These are phyloP conservation scores for Gautieria morchelliformis DNA, from an alignment of 768 basidiomycete species.

Conservation along the genomic window DNA sequence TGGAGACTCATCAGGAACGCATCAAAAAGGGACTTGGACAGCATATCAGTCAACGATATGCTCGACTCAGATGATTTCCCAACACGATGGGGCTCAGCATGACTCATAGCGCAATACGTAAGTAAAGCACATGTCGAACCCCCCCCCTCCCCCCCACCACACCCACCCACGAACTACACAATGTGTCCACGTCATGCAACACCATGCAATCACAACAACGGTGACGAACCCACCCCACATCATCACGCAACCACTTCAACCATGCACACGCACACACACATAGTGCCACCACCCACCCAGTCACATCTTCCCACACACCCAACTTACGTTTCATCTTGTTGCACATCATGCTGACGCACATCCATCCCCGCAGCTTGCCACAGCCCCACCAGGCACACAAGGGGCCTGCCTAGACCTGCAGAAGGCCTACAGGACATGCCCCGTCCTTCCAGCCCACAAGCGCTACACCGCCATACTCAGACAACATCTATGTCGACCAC, in stretches of 20 bases:
- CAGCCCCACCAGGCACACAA: neutral
- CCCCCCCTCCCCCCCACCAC: neutral
- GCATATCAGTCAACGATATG: conserved; percentile 6
- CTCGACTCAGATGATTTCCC: conserved; percentile 10
- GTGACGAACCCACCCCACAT: neutral
- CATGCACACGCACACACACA: neutral
- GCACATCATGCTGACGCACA: too few species aligned
- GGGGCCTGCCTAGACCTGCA: neutral
- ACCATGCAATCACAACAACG: neutral
- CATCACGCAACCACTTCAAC: neutral
- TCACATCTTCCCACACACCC: neutral
- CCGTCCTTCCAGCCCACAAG: neutral
- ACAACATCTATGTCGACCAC: conserved; percentile 10
- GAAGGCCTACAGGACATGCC: neutral
- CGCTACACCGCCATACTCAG: neutral
- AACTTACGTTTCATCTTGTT: neutral
- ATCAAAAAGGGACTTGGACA: neutral
- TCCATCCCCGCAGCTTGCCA: neutral
- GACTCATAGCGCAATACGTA: neutral
- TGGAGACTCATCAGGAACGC: too few species aligned
- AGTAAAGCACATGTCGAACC: too few species aligned
- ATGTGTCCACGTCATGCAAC: neutral
- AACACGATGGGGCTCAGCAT: conserved; percentile 4
- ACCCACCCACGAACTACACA: neutral
- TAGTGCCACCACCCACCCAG: neutral